These are phyloP conservation scores for Infundibulicybe gibba DNA, from an alignment of 768 basidiomycete genomes.

Conservation along the genomic window DNA sequence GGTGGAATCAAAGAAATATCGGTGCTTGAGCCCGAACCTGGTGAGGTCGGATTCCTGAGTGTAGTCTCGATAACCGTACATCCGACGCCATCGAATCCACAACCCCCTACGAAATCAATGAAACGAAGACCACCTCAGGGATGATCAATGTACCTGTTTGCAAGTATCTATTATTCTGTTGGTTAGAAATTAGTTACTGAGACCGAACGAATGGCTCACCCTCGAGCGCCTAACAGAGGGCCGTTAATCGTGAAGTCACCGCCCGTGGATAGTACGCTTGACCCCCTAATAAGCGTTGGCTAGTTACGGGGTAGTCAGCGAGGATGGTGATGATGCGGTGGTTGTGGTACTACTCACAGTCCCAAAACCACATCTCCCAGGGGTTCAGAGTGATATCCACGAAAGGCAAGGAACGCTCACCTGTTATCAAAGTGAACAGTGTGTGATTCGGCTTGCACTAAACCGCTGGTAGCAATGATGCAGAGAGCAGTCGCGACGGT, in stretches of 20 bases:
- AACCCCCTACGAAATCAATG: conserved; percentile 6
- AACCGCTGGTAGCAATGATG: no score
- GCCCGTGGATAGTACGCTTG: conserved; percentile 26
- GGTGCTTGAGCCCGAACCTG: conserved; percentile 29
- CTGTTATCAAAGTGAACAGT: not conserved
- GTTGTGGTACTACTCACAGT: conserved; percentile 23
- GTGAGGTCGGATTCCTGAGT: conserved; percentile 16
- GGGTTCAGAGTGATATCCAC: no score
- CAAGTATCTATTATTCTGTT: conserved; percentile 18
- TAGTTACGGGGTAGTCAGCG: conserved; percentile 3
- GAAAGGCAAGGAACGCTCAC: not conserved
- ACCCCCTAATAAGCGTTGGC: conserved; percentile 25
- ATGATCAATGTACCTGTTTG: conserved; percentile 16
- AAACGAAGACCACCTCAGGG: no score
- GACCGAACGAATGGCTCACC: conserved; percentile 26
- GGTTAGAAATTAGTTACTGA: not conserved
- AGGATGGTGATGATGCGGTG: not conserved
- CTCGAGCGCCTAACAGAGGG: conserved; percentile 19
- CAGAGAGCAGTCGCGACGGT: no score
- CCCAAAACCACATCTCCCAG: conserved; percentile 25
- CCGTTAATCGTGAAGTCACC: conserved; percentile 20
- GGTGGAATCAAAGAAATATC: conserved; percentile 29
- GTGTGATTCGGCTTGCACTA: not conserved
- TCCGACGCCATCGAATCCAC: conserved; percentile 33
- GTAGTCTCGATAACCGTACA: conserved; percentile 35